Evolutionary conservation across 768 basidiomycete genomes (phyloP), one percentile per base, ranked within the genome.

Genomic region (Gloeopeniophorella convolvens): DNA sequence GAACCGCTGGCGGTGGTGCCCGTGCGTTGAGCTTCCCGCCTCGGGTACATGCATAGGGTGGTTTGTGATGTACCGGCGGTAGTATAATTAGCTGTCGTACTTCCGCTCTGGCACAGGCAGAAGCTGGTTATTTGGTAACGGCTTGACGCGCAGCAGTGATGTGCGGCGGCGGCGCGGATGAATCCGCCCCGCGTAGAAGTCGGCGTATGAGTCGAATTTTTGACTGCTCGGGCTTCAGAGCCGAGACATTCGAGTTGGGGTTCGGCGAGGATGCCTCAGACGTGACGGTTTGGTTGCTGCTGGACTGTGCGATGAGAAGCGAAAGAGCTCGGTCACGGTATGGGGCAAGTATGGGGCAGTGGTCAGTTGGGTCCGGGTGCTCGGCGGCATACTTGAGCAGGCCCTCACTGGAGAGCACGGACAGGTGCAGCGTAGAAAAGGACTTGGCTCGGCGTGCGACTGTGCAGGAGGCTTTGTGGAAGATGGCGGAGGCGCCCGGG

Each of bases 171-270:
- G 42, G 6, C 55, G 31, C 6, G 55, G 46, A n/a, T 56, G 53
- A n/a, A n/a, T n/a, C n/a, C n/a, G n/a, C 8, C 44, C 48, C 15
- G 52, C n/a, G 28, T 41, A 56, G 10, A 56, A 54, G 42, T 56
- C 55, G 5, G 47, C 51, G 33, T 54, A 56, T 2, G 46, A 48
- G 24, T 56, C 36, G 42, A 43, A 43, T n/a, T n/a, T n/a, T n/a
- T n/a, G n/a, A n/a, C 11, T 48, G 12, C 11, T 15, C 42, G 46
- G 12, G 39, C 41, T 3, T 35, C 42, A 5, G 46, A 35, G 30
- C 48, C 37, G n/a, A 39, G 20, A 10, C 39, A 21, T 7, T 6
- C 5, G 28, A n/a, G n/a, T n/a, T n/a, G n/a, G n/a, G n/a, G n/a
- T n/a, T n/a, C n/a, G n/a, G n/a, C n/a, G n/a, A n/a, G n/a, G n/a